These are phyloP conservation scores for Nannochloris sp. DNA, from an alignment of 139 green algal species.

Conservation along the genomic window DNA sequence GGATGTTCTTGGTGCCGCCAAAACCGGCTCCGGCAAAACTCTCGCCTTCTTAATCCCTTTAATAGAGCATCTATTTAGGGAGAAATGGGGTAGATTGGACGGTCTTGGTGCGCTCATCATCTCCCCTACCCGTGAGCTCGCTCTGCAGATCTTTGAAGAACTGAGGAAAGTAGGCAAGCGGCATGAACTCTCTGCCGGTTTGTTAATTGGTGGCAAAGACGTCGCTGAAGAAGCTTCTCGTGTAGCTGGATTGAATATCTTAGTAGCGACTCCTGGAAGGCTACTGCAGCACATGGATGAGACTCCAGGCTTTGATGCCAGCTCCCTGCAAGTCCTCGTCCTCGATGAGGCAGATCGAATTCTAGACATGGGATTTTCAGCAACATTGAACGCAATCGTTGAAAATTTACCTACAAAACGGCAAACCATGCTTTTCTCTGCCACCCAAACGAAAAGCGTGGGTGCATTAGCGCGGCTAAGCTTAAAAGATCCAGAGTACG, in stretches of 20 bases:
- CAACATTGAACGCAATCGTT: conserved; percentile 89
- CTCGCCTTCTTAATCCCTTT: conserved; percentile 91
- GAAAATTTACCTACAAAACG: conserved; percentile 75
- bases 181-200: conserved; percentile 75
- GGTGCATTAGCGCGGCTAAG: conserved; percentile 88
- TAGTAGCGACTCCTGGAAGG: conserved; percentile 87
- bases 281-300: conserved; percentile 99
- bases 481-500: conserved; percentile 82
- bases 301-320: conserved; percentile 86
- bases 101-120: conserved; percentile 91
- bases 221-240: conserved; percentile 68
- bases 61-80: conserved; percentile 83
- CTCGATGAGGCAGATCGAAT: conserved; percentile 97
- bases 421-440: conserved; percentile 98
- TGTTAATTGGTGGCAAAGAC: conserved; percentile 94
- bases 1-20: conserved; percentile 93
- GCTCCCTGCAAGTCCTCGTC: conserved; percentile 77
- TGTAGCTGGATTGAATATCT: conserved; percentile 77
- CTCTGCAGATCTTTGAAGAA: conserved; percentile 91
- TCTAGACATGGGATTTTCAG: conserved; percentile 92
- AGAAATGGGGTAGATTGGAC: conserved; percentile 76
- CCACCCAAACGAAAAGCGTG: conserved; percentile 96
- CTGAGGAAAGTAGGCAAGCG: conserved; percentile 68
- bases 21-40: conserved; percentile 94
- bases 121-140: conserved; percentile 91